phyloP scores from a whole-genome alignment of 192 early-diverging fungal species.

The Dissophora globulifera region DNA sequence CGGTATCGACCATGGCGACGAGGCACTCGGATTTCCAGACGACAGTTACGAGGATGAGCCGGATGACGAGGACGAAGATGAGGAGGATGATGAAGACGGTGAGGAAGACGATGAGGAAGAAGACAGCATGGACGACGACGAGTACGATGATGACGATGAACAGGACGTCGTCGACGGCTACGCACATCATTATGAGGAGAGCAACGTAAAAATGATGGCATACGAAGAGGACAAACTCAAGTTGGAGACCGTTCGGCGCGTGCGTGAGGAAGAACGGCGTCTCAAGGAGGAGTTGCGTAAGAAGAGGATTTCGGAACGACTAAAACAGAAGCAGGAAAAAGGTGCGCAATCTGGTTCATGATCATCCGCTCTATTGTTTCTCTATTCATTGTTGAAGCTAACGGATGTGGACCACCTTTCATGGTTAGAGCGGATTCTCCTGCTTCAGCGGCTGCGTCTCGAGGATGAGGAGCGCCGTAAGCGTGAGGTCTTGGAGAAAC shows the following conservation, averaged over 20 bases:
- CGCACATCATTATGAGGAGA: slow-evolving; percentile 48
- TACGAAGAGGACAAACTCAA: slow-evolving; percentile 51
- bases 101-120: slow-evolving; percentile 37
- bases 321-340: slow-evolving; percentile 48
- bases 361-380: too few relatives aligned
- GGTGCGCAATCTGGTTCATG: slow-evolving; percentile 16
- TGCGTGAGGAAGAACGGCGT: slow-evolving; percentile 49
- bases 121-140: slow-evolving; percentile 41
- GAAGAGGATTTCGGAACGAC: slow-evolving; percentile 31
- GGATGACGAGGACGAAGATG: slow-evolving; percentile 41
- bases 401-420: too few relatives aligned
- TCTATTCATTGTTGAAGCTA: too few relatives aligned
- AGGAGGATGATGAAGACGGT: slow-evolving; percentile 28
- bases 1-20: slow-evolving; percentile 37
- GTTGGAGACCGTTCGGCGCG: slow-evolving; percentile 36
- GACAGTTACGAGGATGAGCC: slow-evolving; percentile 54
- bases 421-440: slow-evolving; percentile 24
- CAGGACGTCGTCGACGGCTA: slow-evolving; percentile 51
- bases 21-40: slow-evolving; percentile 40
- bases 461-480: slow-evolving; percentile 52
- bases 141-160: slow-evolving; percentile 49
- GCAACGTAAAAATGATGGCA: slow-evolving; percentile 50
- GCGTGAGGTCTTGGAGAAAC: slow-evolving; percentile 37
- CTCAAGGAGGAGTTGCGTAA: slow-evolving; percentile 45
- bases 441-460: slow-evolving; percentile 43